Conservation (phyloP, 805 yeast species). For the Wickerhamiella cacticola region DNA sequence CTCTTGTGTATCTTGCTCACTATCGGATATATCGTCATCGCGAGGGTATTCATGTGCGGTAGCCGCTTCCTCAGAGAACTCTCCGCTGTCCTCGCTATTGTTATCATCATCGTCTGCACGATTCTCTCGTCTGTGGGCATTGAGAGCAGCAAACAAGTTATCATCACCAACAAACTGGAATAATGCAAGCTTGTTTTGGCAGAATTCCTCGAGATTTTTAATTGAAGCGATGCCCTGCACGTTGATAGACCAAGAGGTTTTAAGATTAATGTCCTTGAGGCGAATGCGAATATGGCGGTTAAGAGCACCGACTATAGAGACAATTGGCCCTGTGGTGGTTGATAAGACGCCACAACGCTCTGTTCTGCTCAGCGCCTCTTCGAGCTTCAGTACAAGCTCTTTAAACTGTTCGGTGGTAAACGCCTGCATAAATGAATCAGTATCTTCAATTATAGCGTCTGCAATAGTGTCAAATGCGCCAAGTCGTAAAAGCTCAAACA, state of each 20-base stretch:
- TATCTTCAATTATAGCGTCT: neutral
- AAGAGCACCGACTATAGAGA: constrained; percentile 5
- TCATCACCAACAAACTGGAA: constrained; percentile 10
- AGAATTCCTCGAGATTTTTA: constrained; percentile 35
- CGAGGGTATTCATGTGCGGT: neutral
- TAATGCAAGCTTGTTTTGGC: constrained; percentile 31
- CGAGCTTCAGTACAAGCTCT: constrained; percentile 11
- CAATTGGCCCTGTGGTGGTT: neutral
- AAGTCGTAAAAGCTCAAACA: constrained; percentile 19
- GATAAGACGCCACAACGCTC: constrained; percentile 14
- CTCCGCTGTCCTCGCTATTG: constrained; percentile 5
- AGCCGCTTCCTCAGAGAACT: neutral
- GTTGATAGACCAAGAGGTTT: constrained; percentile 25
- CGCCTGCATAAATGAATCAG: neutral
- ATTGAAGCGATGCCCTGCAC: constrained; percentile 46
- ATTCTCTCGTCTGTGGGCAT: constrained; percentile 7
- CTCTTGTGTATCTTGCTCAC: neutral
- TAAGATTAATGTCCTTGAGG: constrained; percentile 6
- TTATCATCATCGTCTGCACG: constrained; percentile 10
- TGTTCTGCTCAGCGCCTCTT: constrained; percentile 12
- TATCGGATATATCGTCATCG: neutral
- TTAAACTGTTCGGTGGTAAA: neutral
- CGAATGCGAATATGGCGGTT: constrained; percentile 13
- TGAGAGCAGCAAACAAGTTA: constrained; percentile 11
- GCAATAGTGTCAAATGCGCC: constrained; percentile 9